Conservation (phyloP, 2,329 filamentous ascomycete genomes). For the Leptodontidium sp. region DNA sequence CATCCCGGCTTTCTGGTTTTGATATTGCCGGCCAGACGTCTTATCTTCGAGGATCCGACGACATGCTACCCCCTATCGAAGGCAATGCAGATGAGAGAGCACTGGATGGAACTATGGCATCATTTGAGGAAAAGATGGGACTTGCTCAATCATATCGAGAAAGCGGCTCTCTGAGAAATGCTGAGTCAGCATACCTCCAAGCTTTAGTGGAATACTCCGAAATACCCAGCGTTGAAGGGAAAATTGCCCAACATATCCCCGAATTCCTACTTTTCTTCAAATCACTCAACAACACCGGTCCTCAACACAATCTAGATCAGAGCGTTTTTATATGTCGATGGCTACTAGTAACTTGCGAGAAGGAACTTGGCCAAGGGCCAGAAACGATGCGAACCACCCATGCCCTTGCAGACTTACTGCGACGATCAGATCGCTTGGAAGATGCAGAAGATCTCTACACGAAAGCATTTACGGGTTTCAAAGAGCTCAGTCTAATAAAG, state of each 20-base stretch:
- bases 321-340: slow-evolving; percentile 25
- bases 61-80: slow-evolving; percentile 20
- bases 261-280: slow-evolving; percentile 21
- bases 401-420: slow-evolving; percentile 16
- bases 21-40: slow-evolving; percentile 13
- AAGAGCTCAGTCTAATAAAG: slow-evolving; percentile 11
- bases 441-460: slow-evolving; percentile 22
- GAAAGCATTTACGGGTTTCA: slow-evolving; percentile 17
- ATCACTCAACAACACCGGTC: slow-evolving; percentile 3
- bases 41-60: slow-evolving; percentile 20
- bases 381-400: slow-evolving; percentile 19
- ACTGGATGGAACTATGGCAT: slow-evolving; percentile 13
- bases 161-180: slow-evolving; percentile 17
- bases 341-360: slow-evolving; percentile 22
- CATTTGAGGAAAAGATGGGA: slow-evolving; percentile 18
- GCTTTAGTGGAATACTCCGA: slow-evolving; percentile 23
- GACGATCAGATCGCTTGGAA: slow-evolving; percentile 7
- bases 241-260: slow-evolving; percentile 13
- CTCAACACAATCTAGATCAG: slow-evolving; percentile 17
- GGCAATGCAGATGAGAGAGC: slow-evolving; percentile 12
- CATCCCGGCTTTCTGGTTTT: slow-evolving; percentile 17
- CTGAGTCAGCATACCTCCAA: slow-evolving; percentile 23
- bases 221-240: slow-evolving; percentile 21
- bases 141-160: slow-evolving; percentile 19
- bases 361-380: slow-evolving; percentile 19